Base-by-base conservation (phyloP, 2,329 filamentous ascomycete species). In the Aspergillus calidoustus region DNA sequence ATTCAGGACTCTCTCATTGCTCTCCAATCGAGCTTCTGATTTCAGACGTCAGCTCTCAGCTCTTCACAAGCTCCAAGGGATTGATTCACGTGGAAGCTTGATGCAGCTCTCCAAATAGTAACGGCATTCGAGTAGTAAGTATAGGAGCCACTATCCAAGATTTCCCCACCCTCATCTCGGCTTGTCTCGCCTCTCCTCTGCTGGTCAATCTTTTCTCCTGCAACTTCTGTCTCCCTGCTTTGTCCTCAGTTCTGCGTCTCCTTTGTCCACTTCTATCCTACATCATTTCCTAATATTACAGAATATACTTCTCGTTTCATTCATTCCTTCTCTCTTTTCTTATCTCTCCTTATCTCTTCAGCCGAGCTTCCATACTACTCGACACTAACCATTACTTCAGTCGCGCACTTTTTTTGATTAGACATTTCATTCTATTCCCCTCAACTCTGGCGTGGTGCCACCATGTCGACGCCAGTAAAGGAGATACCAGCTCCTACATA, bases 401-500 rank as follows among this genome's bases (percentile, higher is more conserved):
- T 54, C 43, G n/a, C 43, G 13, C 41, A 3, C 25, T 38, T 43
- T n/a, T 22, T 52, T 15, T 22, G 30, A 28, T 28, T 51, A 54
- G 31, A 57, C 54, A 31, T 22, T 31, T 53, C n/a, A 23, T 34
- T 54, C 41, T 9, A 34, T 55, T 22, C 51, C 19, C 34, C 34
- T 30, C 25, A 19, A 28, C 43, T 31, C 57, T 64, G 67, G 68
- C 71, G 70, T 65, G 67, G 71, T 65, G 69, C 71, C 69, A 68
- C 61, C 51, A 79, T 79, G 77, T 72, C 76, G 28, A 73, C 71
- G 50, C 74, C 77, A 4, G 61, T 67, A 7, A 67, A 75, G 47
- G 74, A 77, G 60, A 64, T 57, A 38, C 69, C 71, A 31, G 66
- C 65, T 19, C 64, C 71, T 11, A 67, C 71, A 43, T 57, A 72